phyloP scores from a whole-genome alignment of 1,139 yeast genomes.

The Nakaseomyces delphensis region DNA sequence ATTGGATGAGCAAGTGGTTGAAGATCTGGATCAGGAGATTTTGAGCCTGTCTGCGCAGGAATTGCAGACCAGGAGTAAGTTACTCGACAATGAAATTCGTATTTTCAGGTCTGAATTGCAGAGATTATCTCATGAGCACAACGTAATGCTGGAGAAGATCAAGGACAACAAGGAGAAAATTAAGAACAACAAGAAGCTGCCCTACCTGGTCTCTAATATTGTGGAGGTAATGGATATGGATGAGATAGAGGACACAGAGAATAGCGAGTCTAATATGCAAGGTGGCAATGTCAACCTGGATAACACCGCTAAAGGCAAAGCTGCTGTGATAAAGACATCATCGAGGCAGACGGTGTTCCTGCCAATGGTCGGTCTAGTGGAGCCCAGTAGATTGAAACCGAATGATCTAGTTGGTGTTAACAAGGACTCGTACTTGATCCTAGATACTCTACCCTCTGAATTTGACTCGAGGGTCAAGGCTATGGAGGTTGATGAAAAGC shows the following conservation, averaged over 20 bases:
- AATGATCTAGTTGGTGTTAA: slow-evolving; percentile 96
- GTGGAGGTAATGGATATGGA: slow-evolving; percentile 87
- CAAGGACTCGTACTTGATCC: slow-evolving; percentile 86
- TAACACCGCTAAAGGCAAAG: slow-evolving; percentile 87
- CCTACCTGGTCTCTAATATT: slow-evolving; percentile 95
- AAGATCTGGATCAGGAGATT: slow-evolving; percentile 70
- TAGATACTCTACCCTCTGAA: slow-evolving; percentile 94
- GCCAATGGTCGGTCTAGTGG: slow-evolving; percentile 93
- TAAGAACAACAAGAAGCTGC: slow-evolving; percentile 89
- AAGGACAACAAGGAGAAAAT: slow-evolving; percentile 95
- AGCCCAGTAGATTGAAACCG: slow-evolving; percentile 79
- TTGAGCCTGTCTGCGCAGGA: slow-evolving; percentile 71
- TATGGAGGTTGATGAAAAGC: slow-evolving; percentile 98
- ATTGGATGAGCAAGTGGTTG: slow-evolving; percentile 43
- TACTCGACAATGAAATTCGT: slow-evolving; percentile 90
- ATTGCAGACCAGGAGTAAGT: slow-evolving; percentile 73
- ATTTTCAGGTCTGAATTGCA: slow-evolving; percentile 91
- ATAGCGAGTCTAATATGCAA: slow-evolving; percentile 56
- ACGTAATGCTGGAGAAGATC: slow-evolving; percentile 86
- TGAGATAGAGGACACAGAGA: slow-evolving; percentile 61
- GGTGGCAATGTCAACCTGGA: slow-evolving; percentile 95
- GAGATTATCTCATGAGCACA: slow-evolving; percentile 83
- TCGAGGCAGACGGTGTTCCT: slow-evolving; percentile 95
- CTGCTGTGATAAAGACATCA: slow-evolving; percentile 95
- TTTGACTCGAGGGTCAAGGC: slow-evolving; percentile 97